Conservation (phyloP, 805 yeast genomes). For the Torulaspora indica region DNA sequence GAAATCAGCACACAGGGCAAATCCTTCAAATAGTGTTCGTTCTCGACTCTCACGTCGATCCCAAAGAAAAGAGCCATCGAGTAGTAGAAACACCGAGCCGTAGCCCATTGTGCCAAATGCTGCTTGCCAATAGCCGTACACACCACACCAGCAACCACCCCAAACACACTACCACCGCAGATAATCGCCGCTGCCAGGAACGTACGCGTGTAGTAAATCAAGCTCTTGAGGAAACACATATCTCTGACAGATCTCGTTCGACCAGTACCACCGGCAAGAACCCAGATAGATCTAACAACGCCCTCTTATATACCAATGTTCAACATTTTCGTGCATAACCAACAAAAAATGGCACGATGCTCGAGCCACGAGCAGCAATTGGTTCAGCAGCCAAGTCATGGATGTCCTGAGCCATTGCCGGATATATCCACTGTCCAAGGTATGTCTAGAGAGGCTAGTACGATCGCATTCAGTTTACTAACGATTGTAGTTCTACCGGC, state of each 20-base stretch:
- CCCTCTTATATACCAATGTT: constrained; percentile 1
- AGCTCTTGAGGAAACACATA: constrained; percentile 20
- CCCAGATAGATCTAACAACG: neutral
- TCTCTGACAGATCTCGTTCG: neutral
- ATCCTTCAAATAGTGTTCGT: constrained; percentile 53
- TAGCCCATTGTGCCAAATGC: constrained; percentile 80
- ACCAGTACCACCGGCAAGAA: neutral
- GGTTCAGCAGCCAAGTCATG: constrained; percentile 16
- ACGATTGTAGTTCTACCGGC: constrained; percentile 20
- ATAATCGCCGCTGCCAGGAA: constrained; percentile 50
- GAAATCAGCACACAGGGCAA: constrained; percentile 77
- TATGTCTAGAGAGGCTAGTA: constrained; percentile 5
- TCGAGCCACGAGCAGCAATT: constrained; percentile 2
- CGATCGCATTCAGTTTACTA: neutral
- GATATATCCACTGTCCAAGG: constrained; percentile 26
- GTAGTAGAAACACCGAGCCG: constrained; percentile 75
- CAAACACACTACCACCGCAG: constrained; percentile 62
- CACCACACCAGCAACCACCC: constrained; percentile 67
- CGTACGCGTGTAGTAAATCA: constrained; percentile 55
- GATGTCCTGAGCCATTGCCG: constrained; percentile 32
- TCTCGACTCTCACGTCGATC: constrained; percentile 61
- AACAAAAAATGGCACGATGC: constrained; percentile 5
- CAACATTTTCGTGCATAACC: constrained; percentile 6
- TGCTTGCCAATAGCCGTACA: constrained; percentile 67
- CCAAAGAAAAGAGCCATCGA: constrained; percentile 61